phyloP scores from a whole-genome alignment of 208 protist genomes.

The Perkinsela sp. region DNA sequence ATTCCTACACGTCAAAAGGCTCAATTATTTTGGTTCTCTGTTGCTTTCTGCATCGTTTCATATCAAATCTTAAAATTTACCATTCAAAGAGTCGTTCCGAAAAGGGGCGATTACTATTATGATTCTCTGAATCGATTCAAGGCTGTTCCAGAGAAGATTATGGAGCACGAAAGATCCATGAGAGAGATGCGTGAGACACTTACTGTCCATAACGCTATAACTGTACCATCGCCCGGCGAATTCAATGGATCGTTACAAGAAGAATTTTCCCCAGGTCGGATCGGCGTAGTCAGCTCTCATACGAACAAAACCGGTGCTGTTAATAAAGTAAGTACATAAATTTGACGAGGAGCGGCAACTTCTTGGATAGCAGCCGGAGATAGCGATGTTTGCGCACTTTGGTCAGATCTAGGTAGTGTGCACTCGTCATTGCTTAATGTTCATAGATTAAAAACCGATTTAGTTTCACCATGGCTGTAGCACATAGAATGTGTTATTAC shows the following conservation, averaged over 20 bases:
- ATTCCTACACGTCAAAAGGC: background rate
- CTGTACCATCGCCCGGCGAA: background rate
- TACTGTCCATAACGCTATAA: background rate
- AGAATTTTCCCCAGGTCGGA: background rate
- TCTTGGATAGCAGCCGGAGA: too few species aligned
- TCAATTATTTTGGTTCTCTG: background rate
- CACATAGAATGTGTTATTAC: too few species aligned
- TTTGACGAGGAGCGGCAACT: too few species aligned
- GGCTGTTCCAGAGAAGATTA: background rate
- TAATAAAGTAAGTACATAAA: too few species aligned
- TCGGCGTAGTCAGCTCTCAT: background rate
- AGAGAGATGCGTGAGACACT: background rate
- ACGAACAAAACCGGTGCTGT: background rate
- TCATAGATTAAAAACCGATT: too few species aligned
- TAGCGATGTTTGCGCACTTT: too few species aligned
- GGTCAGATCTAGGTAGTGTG: too few species aligned
- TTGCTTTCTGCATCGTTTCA: background rate
- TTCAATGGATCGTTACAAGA: background rate
- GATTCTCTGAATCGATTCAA: background rate
- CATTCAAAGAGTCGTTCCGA: background rate
- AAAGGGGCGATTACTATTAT: background rate
- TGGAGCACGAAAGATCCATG: background rate
- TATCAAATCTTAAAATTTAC: background rate
- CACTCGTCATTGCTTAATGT: too few species aligned
- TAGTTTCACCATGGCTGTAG: too few species aligned